A percentile compares a stretch with the other conserved stretches of the same genome.
Conservation (phyloP, 2,329 filamentous ascomycete species). For the Macrophomina tecta region DNA sequence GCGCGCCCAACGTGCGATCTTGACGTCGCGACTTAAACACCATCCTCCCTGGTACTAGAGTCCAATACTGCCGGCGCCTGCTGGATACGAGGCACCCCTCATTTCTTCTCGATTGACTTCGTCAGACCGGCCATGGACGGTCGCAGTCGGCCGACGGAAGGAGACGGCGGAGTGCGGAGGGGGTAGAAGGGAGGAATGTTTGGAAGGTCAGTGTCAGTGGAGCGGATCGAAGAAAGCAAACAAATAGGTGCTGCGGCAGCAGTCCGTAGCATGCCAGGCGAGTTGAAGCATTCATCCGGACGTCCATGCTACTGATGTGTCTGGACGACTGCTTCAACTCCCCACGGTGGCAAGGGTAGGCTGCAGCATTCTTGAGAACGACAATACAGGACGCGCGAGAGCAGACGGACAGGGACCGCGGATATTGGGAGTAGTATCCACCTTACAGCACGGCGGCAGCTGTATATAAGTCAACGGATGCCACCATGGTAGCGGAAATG, state of each 20-base stretch:
- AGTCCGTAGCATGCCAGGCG: too few species aligned
- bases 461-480: slow-evolving; percentile 5
- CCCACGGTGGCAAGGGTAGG: too few species aligned
- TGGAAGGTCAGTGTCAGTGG: background rate
- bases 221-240: too few species aligned
- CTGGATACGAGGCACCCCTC: background rate
- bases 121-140: background rate
- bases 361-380: too few species aligned
- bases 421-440: too few species aligned
- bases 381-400: too few species aligned
- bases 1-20: background rate
- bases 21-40: background rate
- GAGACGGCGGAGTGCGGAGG: background rate
- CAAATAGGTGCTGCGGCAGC: too few species aligned
- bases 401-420: too few species aligned
- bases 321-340: too few species aligned
- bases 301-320: too few species aligned
- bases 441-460: background rate
- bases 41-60: slow-evolving; percentile 3
- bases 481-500: background rate
- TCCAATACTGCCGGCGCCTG: background rate
- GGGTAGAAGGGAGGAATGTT: too few species aligned
- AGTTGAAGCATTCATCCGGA: too few species aligned
- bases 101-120: background rate
- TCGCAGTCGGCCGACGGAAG: background rate